Evolutionary conservation across 306 rosid species (phyloP).

Genomic region (Psophocarpus tetragonolobus): DNA sequence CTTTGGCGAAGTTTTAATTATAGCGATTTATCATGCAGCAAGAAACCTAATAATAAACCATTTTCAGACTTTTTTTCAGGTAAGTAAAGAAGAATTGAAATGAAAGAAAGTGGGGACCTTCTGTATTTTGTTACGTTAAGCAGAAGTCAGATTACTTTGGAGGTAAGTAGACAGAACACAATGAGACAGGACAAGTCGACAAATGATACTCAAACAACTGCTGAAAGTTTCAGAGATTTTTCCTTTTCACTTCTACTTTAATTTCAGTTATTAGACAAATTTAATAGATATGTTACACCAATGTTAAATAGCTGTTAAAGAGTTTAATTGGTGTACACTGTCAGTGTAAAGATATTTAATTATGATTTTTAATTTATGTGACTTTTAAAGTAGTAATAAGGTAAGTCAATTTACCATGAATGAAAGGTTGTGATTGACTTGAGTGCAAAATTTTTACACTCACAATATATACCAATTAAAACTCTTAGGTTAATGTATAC

Average conservation of each 20-base stretch:
- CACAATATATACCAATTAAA: too few relatives aligned
- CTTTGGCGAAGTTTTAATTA: background rate
- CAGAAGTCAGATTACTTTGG: slow-evolving; percentile 40
- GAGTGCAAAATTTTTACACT: too few relatives aligned
- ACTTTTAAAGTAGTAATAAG: too few relatives aligned
- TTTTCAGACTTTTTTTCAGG: slow-evolving; percentile 23
- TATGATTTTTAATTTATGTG: too few relatives aligned
- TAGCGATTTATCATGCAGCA: slow-evolving; percentile 1
- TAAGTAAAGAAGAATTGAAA: background rate
- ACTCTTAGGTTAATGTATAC: too few relatives aligned
- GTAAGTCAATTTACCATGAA: too few relatives aligned
- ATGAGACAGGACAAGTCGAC: slow-evolving; percentile 24
- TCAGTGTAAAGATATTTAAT: too few relatives aligned
- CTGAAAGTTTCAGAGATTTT: slow-evolving; percentile 12
- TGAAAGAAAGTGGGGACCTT: slow-evolving; percentile 31
- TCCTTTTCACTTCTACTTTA: slow-evolving; percentile 21
- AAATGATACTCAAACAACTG: background rate
- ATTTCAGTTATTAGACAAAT: too few relatives aligned
- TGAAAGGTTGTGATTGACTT: too few relatives aligned
- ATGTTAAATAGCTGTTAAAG: too few relatives aligned
- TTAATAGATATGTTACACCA: too few relatives aligned
- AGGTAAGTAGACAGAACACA: slow-evolving; percentile 35
- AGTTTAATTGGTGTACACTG: too few relatives aligned
- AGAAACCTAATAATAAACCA: slow-evolving; percentile 34
- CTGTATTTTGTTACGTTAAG: slow-evolving; percentile 14